Base-by-base conservation (phyloP, 2,329 filamentous ascomycete species). In the Exophiala dermatitidis region DNA sequence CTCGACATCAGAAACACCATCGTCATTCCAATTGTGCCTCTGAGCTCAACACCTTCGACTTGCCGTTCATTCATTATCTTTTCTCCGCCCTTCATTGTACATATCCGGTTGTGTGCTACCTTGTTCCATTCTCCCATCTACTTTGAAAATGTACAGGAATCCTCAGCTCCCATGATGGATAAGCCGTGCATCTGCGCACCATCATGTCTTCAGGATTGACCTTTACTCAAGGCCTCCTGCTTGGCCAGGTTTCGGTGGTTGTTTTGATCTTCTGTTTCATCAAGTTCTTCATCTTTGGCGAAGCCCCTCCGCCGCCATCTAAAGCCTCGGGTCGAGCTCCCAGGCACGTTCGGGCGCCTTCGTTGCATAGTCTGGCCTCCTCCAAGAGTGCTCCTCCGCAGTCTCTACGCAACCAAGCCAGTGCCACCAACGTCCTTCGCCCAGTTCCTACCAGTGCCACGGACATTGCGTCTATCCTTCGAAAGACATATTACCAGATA, bases 251-350 rank as follows among this genome's bases (percentile, higher is more conserved):
- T 48, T 95, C 90, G 1, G 87, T 98, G 43, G 88, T 95, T 9
- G 75, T 97, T 28, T 78, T 98, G 37, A 82, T 98, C 57, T 90
- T 90, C 60, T 88, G 86, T 62, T 97, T 98, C 72, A 97, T 98
- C 71, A 95, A 95, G 69, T 98, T 96, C 81, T 98, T 98, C 80
- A 97, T 98, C 67, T 97, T 98, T 67, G 93, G 93, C 63, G 93
- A 97, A 67, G 83, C 89, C 3, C 89, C 90, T 0, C 89, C 87
- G 1, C 79, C 89, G 57, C 90, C 88, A 86, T 53, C 84, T 85
- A 7, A 84, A 89, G 62, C 47, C n/a, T 41, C 84, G 54, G 82
- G 85, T 48, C 78, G 85, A 59, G 87, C 86, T 1, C 76, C 90
- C 51, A 83, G 85, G 28, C 88, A 95, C 71, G 83, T 84, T 68